phyloP scores from a whole-genome alignment of 2,329 filamentous ascomycete species.

The Alternaria burnsii region DNA sequence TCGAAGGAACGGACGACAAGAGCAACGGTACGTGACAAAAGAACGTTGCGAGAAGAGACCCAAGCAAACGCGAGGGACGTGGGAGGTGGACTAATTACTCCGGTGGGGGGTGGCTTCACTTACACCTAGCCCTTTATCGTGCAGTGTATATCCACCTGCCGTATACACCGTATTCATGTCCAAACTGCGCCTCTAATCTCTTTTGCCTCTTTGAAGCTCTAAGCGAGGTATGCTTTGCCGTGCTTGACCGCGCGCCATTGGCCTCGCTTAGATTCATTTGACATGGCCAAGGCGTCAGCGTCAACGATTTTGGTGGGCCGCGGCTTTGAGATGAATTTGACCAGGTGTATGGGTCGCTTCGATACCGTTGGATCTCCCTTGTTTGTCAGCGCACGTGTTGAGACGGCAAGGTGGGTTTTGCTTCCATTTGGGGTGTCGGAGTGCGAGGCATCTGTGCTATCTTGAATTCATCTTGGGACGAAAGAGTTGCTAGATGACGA shows the following conservation, averaged over 20 bases:
- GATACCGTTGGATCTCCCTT: not conserved
- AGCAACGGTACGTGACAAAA: not conserved
- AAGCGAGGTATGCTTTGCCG: conserved; percentile 20
- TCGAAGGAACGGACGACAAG: not conserved
- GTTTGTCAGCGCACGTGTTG: conserved; percentile 2
- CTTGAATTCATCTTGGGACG: not conserved
- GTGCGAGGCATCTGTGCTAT: conserved; percentile 3
- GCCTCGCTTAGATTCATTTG: conserved; percentile 12
- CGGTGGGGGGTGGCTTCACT: conserved; percentile 5
- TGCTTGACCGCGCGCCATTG: conserved; percentile 9
- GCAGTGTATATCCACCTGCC: conserved; percentile 18
- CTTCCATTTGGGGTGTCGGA: conserved; percentile 11
- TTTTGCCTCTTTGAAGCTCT: conserved; percentile 15
- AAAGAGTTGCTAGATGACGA: not conserved
- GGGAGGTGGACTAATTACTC: conserved; percentile 9
- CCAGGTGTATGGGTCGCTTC: conserved; percentile 7
- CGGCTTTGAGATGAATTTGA: not conserved
- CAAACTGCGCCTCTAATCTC: conserved; percentile 1
- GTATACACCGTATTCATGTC: conserved; percentile 25
- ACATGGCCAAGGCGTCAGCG: conserved; percentile 11
- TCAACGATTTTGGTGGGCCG: conserved; percentile 4
- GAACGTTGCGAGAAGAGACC: not conserved
- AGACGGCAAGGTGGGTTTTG: not conserved
- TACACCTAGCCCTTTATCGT: conserved; percentile 11
- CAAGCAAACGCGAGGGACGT: not conserved